Base-by-base conservation (phyloP, 2,329 filamentous ascomycete species). In the Fusarium liriodendri region DNA sequence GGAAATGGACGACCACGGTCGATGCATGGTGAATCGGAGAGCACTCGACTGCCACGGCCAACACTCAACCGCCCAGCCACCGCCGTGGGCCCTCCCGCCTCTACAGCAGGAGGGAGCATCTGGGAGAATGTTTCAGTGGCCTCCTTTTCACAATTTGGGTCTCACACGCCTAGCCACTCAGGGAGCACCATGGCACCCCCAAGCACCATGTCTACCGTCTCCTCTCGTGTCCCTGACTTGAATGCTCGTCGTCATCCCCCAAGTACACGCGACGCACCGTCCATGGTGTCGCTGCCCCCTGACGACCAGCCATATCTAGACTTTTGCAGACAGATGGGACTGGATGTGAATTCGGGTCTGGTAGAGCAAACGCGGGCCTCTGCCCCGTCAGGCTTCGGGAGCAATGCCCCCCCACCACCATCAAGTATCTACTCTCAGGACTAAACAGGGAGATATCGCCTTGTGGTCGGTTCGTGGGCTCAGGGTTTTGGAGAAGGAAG, bases 51-150 rank as follows among this genome's bases (percentile, higher is more conserved):
- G 20, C 22, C 27, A 25, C 57, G n/a, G 35, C 38, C 18, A 58
- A n/a, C 16, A 9, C 62, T 38, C 4, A 72, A 29, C 2, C 67
- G 27, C 27, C 18, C 50, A 6, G 27, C 27, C 18, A 33, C 27
- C 27, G 18, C 18, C 11, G 50, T 29, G n/a, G 27, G 60, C 6
- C 37, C 54, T 11, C 8, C 38, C 11, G 68, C 52, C 5, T 45
- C 38, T 32, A 40, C 38, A 20, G 60, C 33, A 37, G 22, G 22
- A n/a, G 52, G 54, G 33, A 64, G 54, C n/a, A 37, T 66, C 37
- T 76, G 73, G 73, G 72, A 65, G 52, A 47, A 61, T 20, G 60
- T 62, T 29, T 67, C 58, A 1, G 70, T 74, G 9, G 63, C 42
- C 35, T 75, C 72, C 3, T 52, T 38, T 6, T 54, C 45, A 29